Conservation (phyloP, 2,329 filamentous ascomycete species). For the Exophiala phaeomuriformis region DNA sequence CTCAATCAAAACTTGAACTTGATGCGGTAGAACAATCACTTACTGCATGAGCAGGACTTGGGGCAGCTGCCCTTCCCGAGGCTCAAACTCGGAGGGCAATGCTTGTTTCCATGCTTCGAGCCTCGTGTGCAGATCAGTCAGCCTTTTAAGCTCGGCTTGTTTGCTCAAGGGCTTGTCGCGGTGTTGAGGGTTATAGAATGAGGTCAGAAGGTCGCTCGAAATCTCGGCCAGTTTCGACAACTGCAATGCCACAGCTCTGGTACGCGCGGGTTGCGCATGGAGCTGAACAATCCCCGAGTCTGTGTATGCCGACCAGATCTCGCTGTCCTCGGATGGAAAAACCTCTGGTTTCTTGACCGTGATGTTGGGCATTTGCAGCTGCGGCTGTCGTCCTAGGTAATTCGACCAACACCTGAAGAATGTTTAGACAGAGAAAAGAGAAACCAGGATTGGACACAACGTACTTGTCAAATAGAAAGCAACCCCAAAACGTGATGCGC, state of each 20-base stretch:
- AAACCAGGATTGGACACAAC: constrained; percentile 19
- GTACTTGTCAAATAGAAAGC: constrained; percentile 90
- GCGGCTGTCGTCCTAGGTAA: constrained; percentile 84
- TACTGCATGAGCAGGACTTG: constrained; percentile 82
- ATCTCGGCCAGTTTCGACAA: constrained; percentile 84
- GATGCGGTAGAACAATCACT: constrained; percentile 34
- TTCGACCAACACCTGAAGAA: constrained; percentile 75
- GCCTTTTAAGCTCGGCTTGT: constrained; percentile 77
- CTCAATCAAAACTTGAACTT: not conserved
- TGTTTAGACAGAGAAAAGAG: constrained; percentile 16
- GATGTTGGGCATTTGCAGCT: constrained; percentile 70
- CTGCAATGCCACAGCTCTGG: constrained; percentile 71
- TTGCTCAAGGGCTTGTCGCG: constrained; percentile 61
- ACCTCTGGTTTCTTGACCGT: constrained; percentile 86
- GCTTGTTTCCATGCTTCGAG: constrained; percentile 83
- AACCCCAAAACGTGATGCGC: constrained; percentile 93
- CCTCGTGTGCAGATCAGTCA: constrained; percentile 83
- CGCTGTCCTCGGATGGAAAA: constrained; percentile 78
- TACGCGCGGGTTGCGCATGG: constrained; percentile 71
- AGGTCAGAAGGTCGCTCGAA: constrained; percentile 77
- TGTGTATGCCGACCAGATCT: constrained; percentile 80
- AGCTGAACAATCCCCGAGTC: constrained; percentile 70
- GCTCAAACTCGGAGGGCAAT: constrained; percentile 77
- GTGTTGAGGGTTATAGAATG: constrained; percentile 78
- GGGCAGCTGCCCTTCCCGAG: constrained; percentile 80